Evolutionary conservation across 495 filamentous ascomycete species (phyloP).

Genomic region (Friedmanniomyces simplex): DNA sequence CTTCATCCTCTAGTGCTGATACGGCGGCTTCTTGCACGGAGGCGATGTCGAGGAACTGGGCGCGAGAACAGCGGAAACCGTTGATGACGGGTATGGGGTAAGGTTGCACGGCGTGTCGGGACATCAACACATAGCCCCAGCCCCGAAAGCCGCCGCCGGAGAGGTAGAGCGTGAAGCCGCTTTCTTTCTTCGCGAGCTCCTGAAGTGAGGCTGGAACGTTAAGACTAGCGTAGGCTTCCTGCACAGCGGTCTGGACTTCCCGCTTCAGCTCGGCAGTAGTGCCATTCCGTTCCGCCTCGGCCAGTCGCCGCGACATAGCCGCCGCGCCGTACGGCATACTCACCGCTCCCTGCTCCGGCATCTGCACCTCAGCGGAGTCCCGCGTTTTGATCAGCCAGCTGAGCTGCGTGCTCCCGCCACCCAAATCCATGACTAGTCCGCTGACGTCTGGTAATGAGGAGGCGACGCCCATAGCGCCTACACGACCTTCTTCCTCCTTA

Average conservation of each 20-base stretch:
- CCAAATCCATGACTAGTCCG: constrained; percentile 78
- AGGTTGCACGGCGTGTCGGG: constrained; percentile 49
- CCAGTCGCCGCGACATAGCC: constrained; percentile 54
- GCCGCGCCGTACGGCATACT: constrained; percentile 82
- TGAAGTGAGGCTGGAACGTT: constrained; percentile 46
- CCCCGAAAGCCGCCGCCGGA: constrained; percentile 87
- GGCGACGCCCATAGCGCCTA: constrained; percentile 76
- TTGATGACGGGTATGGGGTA: constrained; percentile 85
- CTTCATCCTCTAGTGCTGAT: constrained; percentile 28
- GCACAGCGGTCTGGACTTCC: constrained; percentile 51
- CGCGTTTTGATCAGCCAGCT: constrained; percentile 60
- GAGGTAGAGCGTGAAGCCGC: constrained; percentile 66
- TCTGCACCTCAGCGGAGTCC: constrained; percentile 36
- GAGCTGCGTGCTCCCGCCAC: constrained; percentile 84
- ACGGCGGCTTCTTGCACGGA: constrained; percentile 45
- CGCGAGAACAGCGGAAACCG: constrained; percentile 55
- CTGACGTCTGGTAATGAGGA: constrained; percentile 57
- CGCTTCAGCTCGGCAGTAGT: constrained; percentile 35
- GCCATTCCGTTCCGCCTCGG: constrained; percentile 28
- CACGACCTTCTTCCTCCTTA: constrained; percentile 70
- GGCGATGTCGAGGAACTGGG: constrained; percentile 51
- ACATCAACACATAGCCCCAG: constrained; percentile 77
- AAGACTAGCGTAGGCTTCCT: constrained; percentile 47
- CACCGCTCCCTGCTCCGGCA: constrained; percentile 38
- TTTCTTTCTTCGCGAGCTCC: constrained; percentile 31